Evolutionary conservation across 257 asterid genomes (phyloP).

Genomic region (Nicotiana noctiflora): DNA sequence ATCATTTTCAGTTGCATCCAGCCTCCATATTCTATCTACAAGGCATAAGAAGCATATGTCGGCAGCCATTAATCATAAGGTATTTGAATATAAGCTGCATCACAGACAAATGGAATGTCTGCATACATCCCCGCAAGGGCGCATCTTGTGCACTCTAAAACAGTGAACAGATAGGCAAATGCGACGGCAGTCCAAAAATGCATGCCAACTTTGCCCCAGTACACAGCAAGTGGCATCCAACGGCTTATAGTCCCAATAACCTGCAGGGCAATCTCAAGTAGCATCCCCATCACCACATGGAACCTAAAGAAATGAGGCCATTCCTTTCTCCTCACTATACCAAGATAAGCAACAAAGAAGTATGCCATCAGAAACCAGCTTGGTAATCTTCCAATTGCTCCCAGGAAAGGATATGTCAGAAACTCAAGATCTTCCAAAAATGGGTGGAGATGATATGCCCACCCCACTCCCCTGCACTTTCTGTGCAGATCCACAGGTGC

Average conservation of each 20-base stretch:
- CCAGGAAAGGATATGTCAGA: constrained; percentile 59
- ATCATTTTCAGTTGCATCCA: background rate
- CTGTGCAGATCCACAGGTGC: too few species aligned
- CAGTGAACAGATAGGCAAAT: constrained; percentile 72
- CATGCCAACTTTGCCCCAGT: constrained; percentile 92
- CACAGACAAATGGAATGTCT: constrained; percentile 77
- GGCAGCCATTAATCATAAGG: constrained; percentile 51
- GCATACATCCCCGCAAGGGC: constrained; percentile 88
- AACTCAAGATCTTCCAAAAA: constrained; percentile 68
- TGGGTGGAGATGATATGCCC: constrained; percentile 58
- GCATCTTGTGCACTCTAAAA: constrained; percentile 70
- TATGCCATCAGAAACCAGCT: constrained; percentile 88
- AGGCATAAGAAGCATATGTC: background rate
- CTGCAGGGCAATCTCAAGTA: constrained; percentile 85
- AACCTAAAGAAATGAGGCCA: constrained; percentile 95
- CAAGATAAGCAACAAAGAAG: constrained; percentile 78
- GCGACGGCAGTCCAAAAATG: constrained; percentile 71
- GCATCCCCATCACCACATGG: constrained; percentile 89
- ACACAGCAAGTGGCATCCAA: constrained; percentile 66
- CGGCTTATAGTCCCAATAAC: constrained; percentile 76
- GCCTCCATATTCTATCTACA: background rate
- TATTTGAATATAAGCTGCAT: constrained; percentile 90
- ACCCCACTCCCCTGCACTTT: too few species aligned
- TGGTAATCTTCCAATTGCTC: constrained; percentile 60
- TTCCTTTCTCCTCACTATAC: constrained; percentile 79